Base-by-base conservation (phyloP, 2,329 filamentous ascomycete genomes). In the Arthrinium puccinioides region DNA sequence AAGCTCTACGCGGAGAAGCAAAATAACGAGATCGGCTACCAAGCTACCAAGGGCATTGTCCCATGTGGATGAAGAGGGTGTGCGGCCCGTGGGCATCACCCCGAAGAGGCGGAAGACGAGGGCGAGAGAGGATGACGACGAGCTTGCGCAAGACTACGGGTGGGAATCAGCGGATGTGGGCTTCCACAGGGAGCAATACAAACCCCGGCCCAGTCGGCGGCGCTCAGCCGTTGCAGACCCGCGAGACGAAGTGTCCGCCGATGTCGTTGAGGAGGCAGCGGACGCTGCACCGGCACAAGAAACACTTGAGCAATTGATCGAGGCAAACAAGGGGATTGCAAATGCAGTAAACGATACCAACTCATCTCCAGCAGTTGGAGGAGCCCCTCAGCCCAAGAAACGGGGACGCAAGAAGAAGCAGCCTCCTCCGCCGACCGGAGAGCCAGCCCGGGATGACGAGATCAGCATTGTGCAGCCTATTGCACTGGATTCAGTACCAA, bases 371-470 rank as follows among this genome's bases (percentile, higher is more conserved):
- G 24, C 32, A 16, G 23, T 19, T 11, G 20, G 31, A 27, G 42
- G 46, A 15, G 39, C 39, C 6, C 31, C 48, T 16, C 44, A 37
- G 26, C 49, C 50, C 3, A 57, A 54, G 43, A 56, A 54, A 37
- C 52, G 53, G 16, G 53, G 55, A 6, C 53, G 55, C 11, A 56
- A 55, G 45, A 57, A 52, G 41, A 57, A 57, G 35, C 48, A 51
- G 21, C 39, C 6, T 11, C 24, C 24, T 13, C 7, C 13, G 18
- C 23, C n/a, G 14, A 19, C 15, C 11, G 33, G 28, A 20, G 24
- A 28, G 18, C 24, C 26, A 9, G 34, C 33, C 10, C 25, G 21
- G 10, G 49, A 49, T 24, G 35, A 39, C 7, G 3, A 21, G 31
- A 9, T 10, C 16, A 3, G 33, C 10, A 18, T 21, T 18, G 10